Evolutionary conservation across 768 basidiomycete species (phyloP).

Genomic region (Saitozyma podzolica): DNA sequence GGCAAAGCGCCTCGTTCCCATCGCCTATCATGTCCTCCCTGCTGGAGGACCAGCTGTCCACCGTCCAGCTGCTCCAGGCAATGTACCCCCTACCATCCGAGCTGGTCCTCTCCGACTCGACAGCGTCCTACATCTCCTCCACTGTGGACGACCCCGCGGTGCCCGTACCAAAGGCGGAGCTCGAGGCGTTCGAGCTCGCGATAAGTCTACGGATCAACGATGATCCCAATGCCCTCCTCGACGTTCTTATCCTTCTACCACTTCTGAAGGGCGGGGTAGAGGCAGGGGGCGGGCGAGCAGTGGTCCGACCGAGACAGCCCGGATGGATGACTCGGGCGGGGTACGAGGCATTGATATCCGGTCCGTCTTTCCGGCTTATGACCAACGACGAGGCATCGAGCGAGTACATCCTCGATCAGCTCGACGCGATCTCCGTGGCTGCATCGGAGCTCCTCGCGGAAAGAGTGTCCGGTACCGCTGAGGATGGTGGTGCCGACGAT

Average conservation of each 20-base stretch:
- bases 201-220: background rate
- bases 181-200: background rate
- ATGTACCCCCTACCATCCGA: constrained; percentile 45
- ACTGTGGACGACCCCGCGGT: background rate
- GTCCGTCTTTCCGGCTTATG: background rate
- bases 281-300: background rate
- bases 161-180: background rate
- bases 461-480: background rate
- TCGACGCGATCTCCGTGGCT: constrained; percentile 1
- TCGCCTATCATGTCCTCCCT: background rate
- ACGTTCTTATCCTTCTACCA: background rate
- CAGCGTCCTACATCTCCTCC: background rate
- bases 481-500: background rate
- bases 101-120: constrained; percentile 8
- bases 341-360: background rate
- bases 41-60: constrained; percentile 22
- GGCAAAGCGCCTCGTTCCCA: too few species aligned
- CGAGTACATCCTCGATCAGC: constrained; percentile 22
- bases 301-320: constrained; percentile 15
- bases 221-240: background rate
- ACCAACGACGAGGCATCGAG: background rate
- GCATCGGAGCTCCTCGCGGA: constrained; percentile 19
- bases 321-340: constrained; percentile 12
- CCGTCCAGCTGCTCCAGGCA: constrained; percentile 37
- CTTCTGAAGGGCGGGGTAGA: background rate